A percentile compares a stretch with the other conserved stretches of the same genome.
Evolutionary conservation across 257 asterid species (phyloP).

Genomic region (Scutellaria barbata): DNA sequence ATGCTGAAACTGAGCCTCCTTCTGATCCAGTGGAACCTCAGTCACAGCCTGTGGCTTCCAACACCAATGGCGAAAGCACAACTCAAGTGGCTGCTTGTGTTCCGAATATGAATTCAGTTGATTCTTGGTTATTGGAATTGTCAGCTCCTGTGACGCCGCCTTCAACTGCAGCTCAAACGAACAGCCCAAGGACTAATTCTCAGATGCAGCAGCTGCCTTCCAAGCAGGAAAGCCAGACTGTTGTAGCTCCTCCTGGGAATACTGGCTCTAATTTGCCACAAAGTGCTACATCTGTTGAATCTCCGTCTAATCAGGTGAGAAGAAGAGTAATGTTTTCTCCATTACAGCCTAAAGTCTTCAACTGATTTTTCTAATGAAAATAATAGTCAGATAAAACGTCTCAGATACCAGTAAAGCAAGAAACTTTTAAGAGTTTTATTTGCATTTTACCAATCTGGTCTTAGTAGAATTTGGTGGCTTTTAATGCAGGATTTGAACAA

Average conservation of each 20-base stretch:
- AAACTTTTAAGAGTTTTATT: too few species aligned
- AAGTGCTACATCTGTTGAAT: slow-evolving; percentile 40
- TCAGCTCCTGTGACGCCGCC: slow-evolving; percentile 43
- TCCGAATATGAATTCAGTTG: slow-evolving; percentile 46
- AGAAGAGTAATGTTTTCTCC: slow-evolving; percentile 1
- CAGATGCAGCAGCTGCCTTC: slow-evolving; percentile 31
- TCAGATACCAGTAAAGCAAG: too few species aligned
- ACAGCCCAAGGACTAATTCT: slow-evolving; percentile 29
- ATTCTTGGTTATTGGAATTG: slow-evolving; percentile 60
- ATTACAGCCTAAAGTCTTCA: not conserved
- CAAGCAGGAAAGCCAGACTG: slow-evolving; percentile 32
- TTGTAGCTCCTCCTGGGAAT: slow-evolving; percentile 20
- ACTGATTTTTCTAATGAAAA: too few species aligned
- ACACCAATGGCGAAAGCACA: slow-evolving; percentile 32
- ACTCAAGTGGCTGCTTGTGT: slow-evolving; percentile 39
- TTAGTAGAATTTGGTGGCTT: not conserved
- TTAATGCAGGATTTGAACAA: slow-evolving; percentile 43
- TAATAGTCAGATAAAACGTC: too few species aligned
- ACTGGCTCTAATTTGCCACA: slow-evolving; percentile 32
- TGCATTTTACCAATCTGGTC: slow-evolving; percentile 4
- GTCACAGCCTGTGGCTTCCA: slow-evolving; percentile 35
- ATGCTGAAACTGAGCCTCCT: slow-evolving; percentile 46
- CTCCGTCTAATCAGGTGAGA: slow-evolving; percentile 45
- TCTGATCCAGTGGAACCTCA: slow-evolving; percentile 34
- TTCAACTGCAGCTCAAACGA: slow-evolving; percentile 36